Evolutionary conservation across 2,329 filamentous ascomycete species (phyloP).

Genomic region (Phaeophleospora eucalypticola): DNA sequence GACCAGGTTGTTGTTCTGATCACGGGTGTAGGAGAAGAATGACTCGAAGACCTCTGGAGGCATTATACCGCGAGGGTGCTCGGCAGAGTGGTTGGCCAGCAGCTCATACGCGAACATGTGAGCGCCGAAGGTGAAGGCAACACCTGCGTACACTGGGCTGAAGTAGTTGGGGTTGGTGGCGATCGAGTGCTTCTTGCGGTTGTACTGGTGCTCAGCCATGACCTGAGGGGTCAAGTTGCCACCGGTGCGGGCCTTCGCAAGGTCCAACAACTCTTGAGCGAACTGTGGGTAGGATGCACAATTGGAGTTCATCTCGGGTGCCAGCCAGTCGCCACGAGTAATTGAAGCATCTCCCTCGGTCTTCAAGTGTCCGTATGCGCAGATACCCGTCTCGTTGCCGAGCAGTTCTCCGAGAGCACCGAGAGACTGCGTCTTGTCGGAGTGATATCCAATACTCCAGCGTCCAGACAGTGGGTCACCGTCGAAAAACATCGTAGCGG

Average conservation of each 20-base stretch:
- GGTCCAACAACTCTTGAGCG: conserved; percentile 23
- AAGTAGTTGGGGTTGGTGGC: conserved; percentile 29
- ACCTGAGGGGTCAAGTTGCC: conserved; percentile 23
- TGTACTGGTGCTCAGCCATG: conserved; percentile 24
- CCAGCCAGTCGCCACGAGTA: conserved; percentile 27
- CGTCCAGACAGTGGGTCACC: conserved; percentile 20
- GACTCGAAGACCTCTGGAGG: conserved; percentile 20
- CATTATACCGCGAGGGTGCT: conserved; percentile 22
- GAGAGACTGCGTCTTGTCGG: conserved; percentile 21
- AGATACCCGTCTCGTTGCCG: conserved; percentile 26
- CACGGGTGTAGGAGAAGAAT: conserved; percentile 24
- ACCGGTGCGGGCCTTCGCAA: conserved; percentile 16
- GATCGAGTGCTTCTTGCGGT: conserved; percentile 26
- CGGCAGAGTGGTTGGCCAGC: conserved; percentile 25
- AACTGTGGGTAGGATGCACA: conserved; percentile 24
- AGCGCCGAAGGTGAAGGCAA: conserved; percentile 28
- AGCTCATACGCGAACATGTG: conserved; percentile 27
- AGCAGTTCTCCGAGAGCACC: conserved; percentile 20
- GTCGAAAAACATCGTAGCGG: conserved; percentile 24
- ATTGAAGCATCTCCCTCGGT: conserved; percentile 26
- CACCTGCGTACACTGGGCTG: conserved; percentile 23
- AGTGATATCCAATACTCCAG: conserved; percentile 20
- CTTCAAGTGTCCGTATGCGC: conserved; percentile 24
- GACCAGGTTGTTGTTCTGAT: conserved; percentile 14
- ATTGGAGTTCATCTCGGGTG: conserved; percentile 24